Conservation (phyloP, 2,329 filamentous ascomycete genomes). For the Fonsecaea pedrosoi region DNA sequence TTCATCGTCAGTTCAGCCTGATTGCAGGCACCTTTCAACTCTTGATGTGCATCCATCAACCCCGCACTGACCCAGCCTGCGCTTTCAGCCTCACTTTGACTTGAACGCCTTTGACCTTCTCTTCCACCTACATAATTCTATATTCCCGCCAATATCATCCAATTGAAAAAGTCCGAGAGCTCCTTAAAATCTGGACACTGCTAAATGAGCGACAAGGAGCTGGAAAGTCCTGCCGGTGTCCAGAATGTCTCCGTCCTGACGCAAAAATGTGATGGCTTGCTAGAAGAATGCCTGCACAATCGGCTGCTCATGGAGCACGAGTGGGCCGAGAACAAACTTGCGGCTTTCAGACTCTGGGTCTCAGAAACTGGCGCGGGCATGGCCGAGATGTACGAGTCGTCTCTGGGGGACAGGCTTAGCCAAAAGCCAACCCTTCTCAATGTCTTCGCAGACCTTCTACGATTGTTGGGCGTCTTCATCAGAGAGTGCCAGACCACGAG, state of each 20-base stretch:
- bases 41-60: too few species aligned
- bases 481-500: not conserved
- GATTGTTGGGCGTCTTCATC: not conserved
- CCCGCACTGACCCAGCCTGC: too few species aligned
- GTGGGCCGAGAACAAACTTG: slow-evolving; percentile 19
- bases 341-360: slow-evolving; percentile 12
- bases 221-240: not conserved
- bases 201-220: not conserved
- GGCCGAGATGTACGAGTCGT: not conserved
- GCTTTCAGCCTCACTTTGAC: too few species aligned
- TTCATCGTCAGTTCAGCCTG: too few species aligned
- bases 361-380: slow-evolving; percentile 7
- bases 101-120: too few species aligned
- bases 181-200: too few species aligned
- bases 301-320: slow-evolving; percentile 14
- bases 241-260: not conserved
- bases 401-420: slow-evolving; percentile 5
- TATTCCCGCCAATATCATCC: too few species aligned
- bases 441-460: not conserved
- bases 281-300: not conserved
- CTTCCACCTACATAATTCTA: too few species aligned
- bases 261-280: not conserved
- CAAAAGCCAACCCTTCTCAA: not conserved
- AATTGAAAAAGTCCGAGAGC: too few species aligned
- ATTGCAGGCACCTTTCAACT: too few species aligned